Percentiles rank a stretch among this genome's conserved stretches.
Evolutionary conservation across 768 basidiomycete genomes (phyloP).

Genomic region (Calvatia gigantea): DNA sequence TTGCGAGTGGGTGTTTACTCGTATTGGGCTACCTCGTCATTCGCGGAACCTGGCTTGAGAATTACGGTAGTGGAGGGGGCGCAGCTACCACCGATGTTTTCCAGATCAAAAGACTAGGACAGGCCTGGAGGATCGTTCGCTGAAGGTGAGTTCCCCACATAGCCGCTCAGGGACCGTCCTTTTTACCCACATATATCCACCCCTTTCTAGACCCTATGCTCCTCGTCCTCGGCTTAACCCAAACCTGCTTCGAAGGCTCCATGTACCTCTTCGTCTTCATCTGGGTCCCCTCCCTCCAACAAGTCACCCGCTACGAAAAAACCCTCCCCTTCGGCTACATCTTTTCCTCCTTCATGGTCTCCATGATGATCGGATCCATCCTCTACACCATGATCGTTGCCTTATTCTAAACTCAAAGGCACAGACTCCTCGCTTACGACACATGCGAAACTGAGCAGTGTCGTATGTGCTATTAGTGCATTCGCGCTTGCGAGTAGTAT

Average conservation of each 20-base stretch:
- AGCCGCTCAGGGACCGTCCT: background rate
- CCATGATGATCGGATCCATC: constrained; percentile 78
- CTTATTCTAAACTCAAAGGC: constrained; percentile 13
- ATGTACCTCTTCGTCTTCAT: constrained; percentile 86
- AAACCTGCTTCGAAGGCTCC: constrained; percentile 81
- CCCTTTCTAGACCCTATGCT: constrained; percentile 49
- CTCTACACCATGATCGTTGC: constrained; percentile 54
- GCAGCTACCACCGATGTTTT: constrained; percentile 35
- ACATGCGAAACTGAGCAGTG: constrained; percentile 64
- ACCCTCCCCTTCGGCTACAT: constrained; percentile 72
- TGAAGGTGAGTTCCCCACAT: constrained; percentile 37
- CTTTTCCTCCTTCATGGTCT: constrained; percentile 78
- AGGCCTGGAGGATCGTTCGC: constrained; percentile 59
- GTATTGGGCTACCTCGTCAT: constrained; percentile 55
- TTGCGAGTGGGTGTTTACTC: constrained; percentile 58
- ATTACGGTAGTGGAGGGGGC: constrained; percentile 52
- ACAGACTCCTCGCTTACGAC: constrained; percentile 46
- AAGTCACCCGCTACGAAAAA: constrained; percentile 37
- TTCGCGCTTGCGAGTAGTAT: constrained; percentile 52
- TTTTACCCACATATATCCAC: background rate
- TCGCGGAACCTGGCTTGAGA: constrained; percentile 59
- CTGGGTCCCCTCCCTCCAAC: constrained; percentile 77
- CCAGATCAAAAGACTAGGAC: constrained; percentile 47
- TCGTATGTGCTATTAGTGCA: constrained; percentile 58
- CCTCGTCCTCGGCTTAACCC: constrained; percentile 63